Conservation (phyloP, 1,139 yeast genomes). For the Magnusiomyces suaveolens region DNA sequence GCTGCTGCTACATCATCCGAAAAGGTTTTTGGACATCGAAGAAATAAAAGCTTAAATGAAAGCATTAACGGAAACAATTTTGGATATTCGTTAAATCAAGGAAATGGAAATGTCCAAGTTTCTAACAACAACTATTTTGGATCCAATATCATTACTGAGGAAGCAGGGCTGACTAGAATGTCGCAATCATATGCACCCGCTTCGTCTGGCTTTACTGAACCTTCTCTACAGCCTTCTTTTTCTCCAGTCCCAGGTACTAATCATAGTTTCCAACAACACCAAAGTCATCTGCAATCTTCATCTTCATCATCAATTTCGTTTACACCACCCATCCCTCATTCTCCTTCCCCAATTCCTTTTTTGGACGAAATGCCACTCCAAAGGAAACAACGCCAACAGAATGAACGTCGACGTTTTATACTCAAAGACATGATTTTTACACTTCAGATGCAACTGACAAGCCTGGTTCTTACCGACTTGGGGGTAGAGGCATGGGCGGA, state of each 20-base stretch:
- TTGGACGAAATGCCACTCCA: background rate
- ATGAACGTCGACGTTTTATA: conserved; percentile 15
- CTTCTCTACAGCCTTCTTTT: background rate
- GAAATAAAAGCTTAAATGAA: conserved; percentile 24
- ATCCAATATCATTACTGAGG: conserved; percentile 4
- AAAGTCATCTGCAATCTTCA: background rate
- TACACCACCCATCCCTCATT: background rate
- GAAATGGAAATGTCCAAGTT: conserved; percentile 5
- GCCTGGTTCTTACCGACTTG: conserved; percentile 27
- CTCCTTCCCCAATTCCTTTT: background rate
- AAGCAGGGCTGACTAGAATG: background rate
- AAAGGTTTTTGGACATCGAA: conserved; percentile 17
- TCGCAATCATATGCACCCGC: background rate
- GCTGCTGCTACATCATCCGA: background rate
- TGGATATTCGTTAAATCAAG: conserved; percentile 6
- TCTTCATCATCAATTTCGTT: conserved; percentile 1
- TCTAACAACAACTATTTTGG: background rate
- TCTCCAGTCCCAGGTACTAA: background rate
- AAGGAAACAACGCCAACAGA: background rate
- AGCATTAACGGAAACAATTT: conserved; percentile 1
- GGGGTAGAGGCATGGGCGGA: conserved; percentile 25
- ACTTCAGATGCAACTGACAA: conserved; percentile 26
- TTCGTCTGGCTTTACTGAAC: background rate
- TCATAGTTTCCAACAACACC: background rate
- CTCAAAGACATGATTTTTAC: conserved; percentile 22